phyloP scores from a whole-genome alignment of 768 basidiomycete species.

The Lentinula edodes region DNA sequence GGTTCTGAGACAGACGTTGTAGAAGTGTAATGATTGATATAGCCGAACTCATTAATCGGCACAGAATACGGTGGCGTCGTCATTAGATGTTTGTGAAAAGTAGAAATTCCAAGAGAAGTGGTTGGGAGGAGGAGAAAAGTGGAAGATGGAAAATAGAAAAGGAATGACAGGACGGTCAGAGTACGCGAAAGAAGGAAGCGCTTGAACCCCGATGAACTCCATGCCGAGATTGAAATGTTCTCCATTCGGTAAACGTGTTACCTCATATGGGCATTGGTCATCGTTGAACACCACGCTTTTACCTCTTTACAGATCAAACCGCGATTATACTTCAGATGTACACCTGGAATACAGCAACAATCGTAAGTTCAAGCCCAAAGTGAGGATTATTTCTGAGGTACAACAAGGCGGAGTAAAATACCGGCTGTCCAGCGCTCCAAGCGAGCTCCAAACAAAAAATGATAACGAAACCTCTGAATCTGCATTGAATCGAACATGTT shows the following conservation, averaged over 20 bases:
- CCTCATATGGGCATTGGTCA: neutral
- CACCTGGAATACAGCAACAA: neutral
- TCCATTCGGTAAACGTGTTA: neutral
- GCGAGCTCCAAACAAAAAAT: neutral
- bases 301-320: too few species aligned
- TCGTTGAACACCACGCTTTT: too few species aligned
- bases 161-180: neutral
- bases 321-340: too few species aligned
- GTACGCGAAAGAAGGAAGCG: neutral
- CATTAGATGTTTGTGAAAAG: neutral
- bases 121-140: too few species aligned
- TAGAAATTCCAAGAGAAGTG: neutral
- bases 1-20: neutral
- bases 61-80: neutral
- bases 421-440: neutral
- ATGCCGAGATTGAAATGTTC: neutral
- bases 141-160: neutral
- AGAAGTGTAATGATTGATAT: constrained; percentile 1
- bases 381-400: neutral
- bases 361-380: too few species aligned
- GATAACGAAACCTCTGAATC: too few species aligned
- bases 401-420: neutral
- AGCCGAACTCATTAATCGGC: neutral
- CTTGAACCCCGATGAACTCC: neutral
- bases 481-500: too few species aligned